Evolutionary conservation across 2,329 filamentous ascomycete genomes (phyloP).

Genomic region (Aspergillus chevalieri): DNA sequence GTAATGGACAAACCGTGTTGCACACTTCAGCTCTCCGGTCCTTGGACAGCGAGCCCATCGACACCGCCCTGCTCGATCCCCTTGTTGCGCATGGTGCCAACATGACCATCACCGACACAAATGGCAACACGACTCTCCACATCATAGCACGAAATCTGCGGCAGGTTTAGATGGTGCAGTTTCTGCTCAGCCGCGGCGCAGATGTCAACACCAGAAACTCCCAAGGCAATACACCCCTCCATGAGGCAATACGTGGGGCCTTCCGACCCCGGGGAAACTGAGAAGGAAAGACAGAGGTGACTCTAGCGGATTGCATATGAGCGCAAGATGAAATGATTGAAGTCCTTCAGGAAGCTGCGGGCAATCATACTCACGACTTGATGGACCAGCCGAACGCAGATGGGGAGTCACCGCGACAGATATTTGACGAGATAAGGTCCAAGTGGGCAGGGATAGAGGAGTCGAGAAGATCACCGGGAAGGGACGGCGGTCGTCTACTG

Average conservation of each 20-base stretch:
- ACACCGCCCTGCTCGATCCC: constrained; percentile 11
- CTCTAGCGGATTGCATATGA: constrained; percentile 8
- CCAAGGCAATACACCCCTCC: constrained; percentile 16
- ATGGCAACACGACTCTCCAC: constrained; percentile 17
- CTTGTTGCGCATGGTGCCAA: constrained; percentile 14
- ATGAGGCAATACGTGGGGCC: constrained; percentile 13
- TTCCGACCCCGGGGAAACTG: not conserved
- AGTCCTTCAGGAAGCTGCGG: constrained; percentile 4
- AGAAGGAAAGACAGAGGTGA: constrained; percentile 4
- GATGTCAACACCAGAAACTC: constrained; percentile 12
- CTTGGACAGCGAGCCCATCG: constrained; percentile 6
- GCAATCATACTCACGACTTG: constrained; percentile 2
- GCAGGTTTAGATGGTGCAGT: constrained; percentile 12
- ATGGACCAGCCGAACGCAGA: constrained; percentile 17
- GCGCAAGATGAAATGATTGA: constrained; percentile 13
- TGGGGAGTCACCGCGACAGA: constrained; percentile 15
- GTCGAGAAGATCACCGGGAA: too few relatives aligned
- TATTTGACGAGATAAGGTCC: constrained; percentile 6
- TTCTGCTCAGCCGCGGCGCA: constrained; percentile 12
- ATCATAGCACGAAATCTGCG: constrained; percentile 15
- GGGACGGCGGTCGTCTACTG: too few relatives aligned
- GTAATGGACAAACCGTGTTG: constrained; percentile 12
- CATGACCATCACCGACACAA: constrained; percentile 12
- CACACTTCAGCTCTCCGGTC: constrained; percentile 11
- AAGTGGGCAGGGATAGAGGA: not conserved